Evolutionary conservation across 148 eudicot genomes (phyloP).

Genomic region (Suaeda aralocaspica): DNA sequence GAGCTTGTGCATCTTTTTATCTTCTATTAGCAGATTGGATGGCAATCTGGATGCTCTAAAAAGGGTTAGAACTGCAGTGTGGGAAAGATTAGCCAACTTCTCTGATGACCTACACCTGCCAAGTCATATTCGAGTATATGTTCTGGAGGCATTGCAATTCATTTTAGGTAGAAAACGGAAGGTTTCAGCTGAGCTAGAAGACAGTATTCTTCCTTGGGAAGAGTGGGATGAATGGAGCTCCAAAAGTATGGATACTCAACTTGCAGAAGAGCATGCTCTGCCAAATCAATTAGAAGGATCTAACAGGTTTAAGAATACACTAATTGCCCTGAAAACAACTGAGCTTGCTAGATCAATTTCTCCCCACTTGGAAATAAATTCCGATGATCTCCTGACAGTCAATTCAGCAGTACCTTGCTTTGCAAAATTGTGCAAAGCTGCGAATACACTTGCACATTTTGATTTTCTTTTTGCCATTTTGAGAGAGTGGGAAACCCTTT

Average conservation of each 20-base stretch:
- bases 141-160: conserved; percentile 79
- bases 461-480: conserved; percentile 59
- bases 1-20: conserved; percentile 46
- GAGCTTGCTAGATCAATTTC: conserved; percentile 63
- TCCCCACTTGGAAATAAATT: conserved; percentile 48
- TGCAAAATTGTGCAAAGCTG: conserved; percentile 53
- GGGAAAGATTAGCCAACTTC: conserved; percentile 74
- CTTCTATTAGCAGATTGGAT: conserved; percentile 61
- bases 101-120: conserved; percentile 78
- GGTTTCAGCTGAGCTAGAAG: conserved; percentile 37
- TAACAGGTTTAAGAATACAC: conserved; percentile 57
- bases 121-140: conserved; percentile 65
- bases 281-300: conserved; percentile 45
- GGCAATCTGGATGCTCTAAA: conserved; percentile 53
- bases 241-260: conserved; percentile 27
- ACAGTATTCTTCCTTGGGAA: conserved; percentile 70
- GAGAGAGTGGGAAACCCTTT: conserved; percentile 77
- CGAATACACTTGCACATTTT: conserved; percentile 42
- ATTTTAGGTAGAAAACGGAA: conserved; percentile 44
- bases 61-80: conserved; percentile 64
- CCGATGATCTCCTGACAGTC: conserved; percentile 60
- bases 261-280: conserved; percentile 24
- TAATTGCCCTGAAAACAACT: conserved; percentile 81
- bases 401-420: conserved; percentile 83
- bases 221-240: conserved; percentile 55